A percentile compares a stretch with the other conserved stretches of the same genome.
phyloP scores from a whole-genome alignment of 495 filamentous ascomycete species.

The Neurospora sp. region DNA sequence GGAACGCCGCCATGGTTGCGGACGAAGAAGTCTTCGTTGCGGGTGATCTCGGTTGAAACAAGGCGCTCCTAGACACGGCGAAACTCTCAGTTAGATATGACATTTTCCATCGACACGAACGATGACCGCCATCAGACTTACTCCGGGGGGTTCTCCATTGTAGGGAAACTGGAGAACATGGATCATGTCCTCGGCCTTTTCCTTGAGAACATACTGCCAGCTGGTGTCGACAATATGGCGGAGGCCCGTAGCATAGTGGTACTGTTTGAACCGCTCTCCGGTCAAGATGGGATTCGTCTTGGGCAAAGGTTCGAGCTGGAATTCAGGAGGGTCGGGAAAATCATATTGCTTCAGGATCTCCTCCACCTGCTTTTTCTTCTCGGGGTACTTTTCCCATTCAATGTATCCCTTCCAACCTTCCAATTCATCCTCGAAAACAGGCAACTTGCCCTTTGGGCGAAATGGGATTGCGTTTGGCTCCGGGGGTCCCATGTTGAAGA shows the following conservation, averaged over 20 bases:
- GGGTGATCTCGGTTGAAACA: slow-evolving; percentile 39
- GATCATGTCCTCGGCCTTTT: slow-evolving; percentile 56
- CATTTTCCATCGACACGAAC: neutral
- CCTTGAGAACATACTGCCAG: slow-evolving; percentile 47
- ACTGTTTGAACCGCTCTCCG: slow-evolving; percentile 55
- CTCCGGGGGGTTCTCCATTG: slow-evolving; percentile 52
- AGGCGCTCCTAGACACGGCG: slow-evolving; percentile 7
- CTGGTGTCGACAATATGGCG: slow-evolving; percentile 38
- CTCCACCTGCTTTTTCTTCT: slow-evolving; percentile 49
- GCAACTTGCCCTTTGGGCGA: slow-evolving; percentile 9
- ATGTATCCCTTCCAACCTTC: slow-evolving; percentile 37
- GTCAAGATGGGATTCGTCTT: slow-evolving; percentile 50
- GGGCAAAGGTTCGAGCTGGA: slow-evolving; percentile 48
- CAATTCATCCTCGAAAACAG: slow-evolving; percentile 12
- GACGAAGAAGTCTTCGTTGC: slow-evolving; percentile 51
- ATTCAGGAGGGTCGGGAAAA: slow-evolving; percentile 49
- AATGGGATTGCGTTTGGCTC: slow-evolving; percentile 15
- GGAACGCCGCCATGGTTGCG: slow-evolving; percentile 59
- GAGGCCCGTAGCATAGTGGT: slow-evolving; percentile 51
- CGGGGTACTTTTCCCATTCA: slow-evolving; percentile 61
- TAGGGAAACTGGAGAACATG: slow-evolving; percentile 63
- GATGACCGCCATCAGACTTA: neutral
- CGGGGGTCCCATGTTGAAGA: slow-evolving; percentile 9
- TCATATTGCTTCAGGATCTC: slow-evolving; percentile 45
- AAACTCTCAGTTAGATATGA: neutral